Conservation (phyloP, 768 basidiomycete species). For the Trametes cubensis region DNA sequence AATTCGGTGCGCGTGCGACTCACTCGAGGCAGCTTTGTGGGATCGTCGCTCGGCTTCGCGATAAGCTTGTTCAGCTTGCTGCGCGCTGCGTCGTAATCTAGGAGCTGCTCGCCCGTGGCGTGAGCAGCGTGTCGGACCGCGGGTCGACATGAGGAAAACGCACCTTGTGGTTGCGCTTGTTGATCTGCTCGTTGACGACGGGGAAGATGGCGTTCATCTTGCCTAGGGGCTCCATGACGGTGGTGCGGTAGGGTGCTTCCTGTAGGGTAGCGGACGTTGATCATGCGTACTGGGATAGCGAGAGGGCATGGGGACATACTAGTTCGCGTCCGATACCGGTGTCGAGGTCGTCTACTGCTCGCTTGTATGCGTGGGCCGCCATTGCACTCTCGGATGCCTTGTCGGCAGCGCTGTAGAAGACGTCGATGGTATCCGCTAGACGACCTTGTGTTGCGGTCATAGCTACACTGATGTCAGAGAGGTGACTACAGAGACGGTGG, state of each 20-base stretch:
- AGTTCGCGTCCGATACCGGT: conserved; percentile 81
- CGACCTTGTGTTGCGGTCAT: conserved; percentile 94
- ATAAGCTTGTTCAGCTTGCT: conserved; percentile 86
- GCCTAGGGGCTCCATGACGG: conserved; percentile 92
- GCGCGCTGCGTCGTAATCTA: conserved; percentile 94
- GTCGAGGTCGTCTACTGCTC: conserved; percentile 93
- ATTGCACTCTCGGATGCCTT: conserved; percentile 88
- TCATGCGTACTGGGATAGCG: background rate
- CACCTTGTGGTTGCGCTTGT: conserved; percentile 97
- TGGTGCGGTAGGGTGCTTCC: conserved; percentile 94
- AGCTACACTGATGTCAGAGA: conserved; percentile 47
- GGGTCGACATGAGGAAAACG: background rate
- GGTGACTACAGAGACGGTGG: background rate
- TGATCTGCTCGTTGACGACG: conserved; percentile 88
- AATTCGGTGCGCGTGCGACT: conserved; percentile 17
- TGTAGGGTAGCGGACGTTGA: conserved; percentile 34
- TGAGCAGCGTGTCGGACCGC: background rate
- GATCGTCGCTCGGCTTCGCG: conserved; percentile 93
- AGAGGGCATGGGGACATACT: conserved; percentile 48
- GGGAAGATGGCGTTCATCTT: conserved; percentile 98
- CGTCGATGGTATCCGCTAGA: conserved; percentile 90
- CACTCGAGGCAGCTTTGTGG: conserved; percentile 86
- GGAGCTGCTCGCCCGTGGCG: conserved; percentile 53
- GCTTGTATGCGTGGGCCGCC: conserved; percentile 95
- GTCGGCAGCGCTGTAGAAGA: conserved; percentile 89